Base-by-base conservation (phyloP, 2,329 filamentous ascomycete genomes). In the Neofusicoccum laricinum region DNA sequence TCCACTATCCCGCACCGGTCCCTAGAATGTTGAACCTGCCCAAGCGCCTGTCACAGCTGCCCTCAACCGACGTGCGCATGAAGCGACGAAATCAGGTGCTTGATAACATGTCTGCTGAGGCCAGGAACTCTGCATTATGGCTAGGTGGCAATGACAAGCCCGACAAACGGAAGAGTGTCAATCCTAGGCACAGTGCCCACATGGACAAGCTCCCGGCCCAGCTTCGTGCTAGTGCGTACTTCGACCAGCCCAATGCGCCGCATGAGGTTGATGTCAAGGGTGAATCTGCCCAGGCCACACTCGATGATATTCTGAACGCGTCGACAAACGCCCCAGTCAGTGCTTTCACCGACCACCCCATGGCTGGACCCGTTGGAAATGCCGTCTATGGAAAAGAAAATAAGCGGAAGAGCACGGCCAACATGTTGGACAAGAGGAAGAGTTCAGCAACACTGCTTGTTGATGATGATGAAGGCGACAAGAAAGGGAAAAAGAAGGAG, bases 1-100 rank as follows among this genome's bases (percentile, higher is more conserved):
- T 97, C 10, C 98, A 90, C 77, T 99, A 99, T 75, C 95, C 95
- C 14, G 95, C 95, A 2, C 93, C 92, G 1, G 95, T 99, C 2
- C 95, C 95, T 2, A 89, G 90, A 67, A 93, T 96, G 88, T 84
- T 99, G 64, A 98, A 97, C 71, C 80, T 99, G 12, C 95, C 95
- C 0, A 92, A 93, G 49, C 91, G 92, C 70, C 80, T 98, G 58
- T 96, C 93, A 0, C 91, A 89, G 70, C 84, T 88, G 61, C 87
- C 90, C 8, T 85, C 89, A 61, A 79, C 85, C 2, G 79, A 83
- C 10, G 83, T 88, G 4, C 84, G 88, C 63, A 89, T 92, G 64
- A 85, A 88, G 69, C 86, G 91, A 62, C 87, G 90, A 21, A 91
- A 91, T 1, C 88, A 95, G 70, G 79, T 94, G 6, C 76, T 96